Evolutionary conservation across 805 yeast species (phyloP).

Genomic region (Yamadazyma phyllophila): DNA sequence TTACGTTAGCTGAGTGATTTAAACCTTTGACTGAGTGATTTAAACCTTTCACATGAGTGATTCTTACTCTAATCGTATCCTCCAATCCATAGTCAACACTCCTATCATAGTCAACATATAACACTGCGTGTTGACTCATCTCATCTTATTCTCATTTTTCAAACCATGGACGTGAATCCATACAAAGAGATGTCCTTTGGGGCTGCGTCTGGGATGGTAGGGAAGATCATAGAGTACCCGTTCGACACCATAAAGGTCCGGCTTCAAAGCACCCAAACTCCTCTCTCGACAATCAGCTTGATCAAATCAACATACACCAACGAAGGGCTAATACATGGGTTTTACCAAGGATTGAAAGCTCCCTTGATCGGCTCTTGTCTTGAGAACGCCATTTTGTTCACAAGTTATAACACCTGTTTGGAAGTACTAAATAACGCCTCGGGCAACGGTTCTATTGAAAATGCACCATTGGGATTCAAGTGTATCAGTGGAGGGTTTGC

Average conservation of each 20-base stretch:
- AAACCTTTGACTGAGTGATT: too few species aligned
- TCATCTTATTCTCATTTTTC: slow-evolving; percentile 1
- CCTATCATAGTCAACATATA: too few species aligned
- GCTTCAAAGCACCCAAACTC: slow-evolving; percentile 57
- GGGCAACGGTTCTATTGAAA: slow-evolving; percentile 17
- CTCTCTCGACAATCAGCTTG: slow-evolving; percentile 59
- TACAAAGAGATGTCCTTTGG: slow-evolving; percentile 46
- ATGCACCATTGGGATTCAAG: slow-evolving; percentile 24
- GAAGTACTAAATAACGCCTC: slow-evolving; percentile 30
- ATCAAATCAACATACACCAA: slow-evolving; percentile 55
- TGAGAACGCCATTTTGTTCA: slow-evolving; percentile 79
- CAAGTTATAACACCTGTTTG: slow-evolving; percentile 49
- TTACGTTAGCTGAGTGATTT: background rate
- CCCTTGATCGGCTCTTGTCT: slow-evolving; percentile 90
- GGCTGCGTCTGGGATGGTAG: slow-evolving; percentile 73
- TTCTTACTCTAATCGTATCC: too few species aligned
- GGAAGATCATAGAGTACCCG: slow-evolving; percentile 85
- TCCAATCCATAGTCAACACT: too few species aligned
- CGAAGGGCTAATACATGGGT: slow-evolving; percentile 73
- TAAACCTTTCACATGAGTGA: too few species aligned
- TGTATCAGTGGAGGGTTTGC: slow-evolving; percentile 75
- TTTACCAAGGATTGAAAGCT: slow-evolving; percentile 75
- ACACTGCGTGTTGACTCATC: background rate
- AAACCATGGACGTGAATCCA: slow-evolving; percentile 13
- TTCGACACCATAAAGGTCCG: slow-evolving; percentile 92